Evolutionary conservation across 768 basidiomycete genomes (phyloP).

Genomic region (Hericium rajendrae): DNA sequence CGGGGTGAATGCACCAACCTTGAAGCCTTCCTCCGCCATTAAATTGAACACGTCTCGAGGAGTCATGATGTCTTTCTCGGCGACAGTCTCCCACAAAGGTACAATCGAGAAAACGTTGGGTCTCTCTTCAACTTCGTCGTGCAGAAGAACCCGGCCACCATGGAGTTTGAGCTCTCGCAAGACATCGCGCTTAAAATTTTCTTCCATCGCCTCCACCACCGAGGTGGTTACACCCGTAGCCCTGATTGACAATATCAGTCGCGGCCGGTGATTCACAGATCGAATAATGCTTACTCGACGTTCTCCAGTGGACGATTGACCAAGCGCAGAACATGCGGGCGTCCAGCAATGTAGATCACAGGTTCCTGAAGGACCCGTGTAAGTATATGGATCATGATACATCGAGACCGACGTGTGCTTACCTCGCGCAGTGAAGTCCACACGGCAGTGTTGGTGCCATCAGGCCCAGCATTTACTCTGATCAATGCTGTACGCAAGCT

Average conservation of each 20-base stretch:
- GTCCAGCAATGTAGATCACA: conserved; percentile 79
- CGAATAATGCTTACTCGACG: conserved; percentile 57
- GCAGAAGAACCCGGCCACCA: conserved; percentile 75
- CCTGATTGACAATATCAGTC: conserved; percentile 28
- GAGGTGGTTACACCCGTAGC: conserved; percentile 89
- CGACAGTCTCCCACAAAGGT: conserved; percentile 88
- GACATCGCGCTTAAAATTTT: conserved; percentile 79
- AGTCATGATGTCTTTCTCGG: conserved; percentile 77
- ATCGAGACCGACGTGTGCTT: conserved; percentile 6
- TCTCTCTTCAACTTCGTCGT: conserved; percentile 92
- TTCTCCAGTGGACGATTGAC: conserved; percentile 86
- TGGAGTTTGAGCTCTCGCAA: conserved; percentile 66
- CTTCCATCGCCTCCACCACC: conserved; percentile 89
- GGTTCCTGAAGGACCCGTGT: conserved; percentile 57
- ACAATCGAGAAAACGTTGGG: conserved; percentile 86
- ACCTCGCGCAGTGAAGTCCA: conserved; percentile 97
- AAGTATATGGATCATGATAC: not conserved
- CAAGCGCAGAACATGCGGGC: conserved; percentile 85
- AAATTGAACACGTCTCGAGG: conserved; percentile 73
- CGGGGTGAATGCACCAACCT: conserved; percentile 29
- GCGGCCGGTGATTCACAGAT: not conserved
- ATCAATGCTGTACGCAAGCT: conserved; percentile 72
- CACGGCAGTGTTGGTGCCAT: conserved; percentile 65
- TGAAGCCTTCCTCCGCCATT: conserved; percentile 70
- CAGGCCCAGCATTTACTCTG: conserved; percentile 71